Conservation (phyloP, 2,329 filamentous ascomycete genomes). For the Neonectria faginata region DNA sequence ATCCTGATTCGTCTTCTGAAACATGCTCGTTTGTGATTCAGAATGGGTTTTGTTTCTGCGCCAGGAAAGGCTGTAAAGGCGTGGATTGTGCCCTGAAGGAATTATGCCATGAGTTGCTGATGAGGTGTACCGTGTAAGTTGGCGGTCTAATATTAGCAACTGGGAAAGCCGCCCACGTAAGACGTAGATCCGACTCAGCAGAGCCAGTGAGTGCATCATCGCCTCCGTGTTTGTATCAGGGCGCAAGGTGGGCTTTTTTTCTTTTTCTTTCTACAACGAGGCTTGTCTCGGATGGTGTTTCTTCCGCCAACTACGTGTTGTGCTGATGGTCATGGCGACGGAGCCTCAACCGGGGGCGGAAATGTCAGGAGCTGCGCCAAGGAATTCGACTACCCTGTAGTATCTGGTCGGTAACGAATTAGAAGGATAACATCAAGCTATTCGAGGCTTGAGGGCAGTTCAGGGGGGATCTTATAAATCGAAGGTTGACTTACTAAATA, state of each 20-base stretch:
- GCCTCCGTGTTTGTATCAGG: neutral
- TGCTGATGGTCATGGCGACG: neutral
- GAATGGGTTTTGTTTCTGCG: neutral
- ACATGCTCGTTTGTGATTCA: slow-evolving; percentile 10
- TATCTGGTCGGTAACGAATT: neutral
- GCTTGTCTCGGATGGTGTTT: slow-evolving; percentile 18
- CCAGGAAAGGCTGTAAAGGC: neutral
- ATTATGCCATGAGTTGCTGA: neutral
- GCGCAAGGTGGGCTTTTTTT: neutral
- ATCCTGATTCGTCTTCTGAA: neutral
- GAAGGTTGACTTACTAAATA: neutral
- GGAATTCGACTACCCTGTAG: neutral
- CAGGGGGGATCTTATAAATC: neutral
- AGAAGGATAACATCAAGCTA: neutral
- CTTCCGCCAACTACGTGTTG: slow-evolving; percentile 20
- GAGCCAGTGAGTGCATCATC: neutral
- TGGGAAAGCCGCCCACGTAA: neutral
- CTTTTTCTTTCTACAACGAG: neutral
- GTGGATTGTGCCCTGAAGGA: too few species aligned
- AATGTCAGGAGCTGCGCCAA: slow-evolving; percentile 7
- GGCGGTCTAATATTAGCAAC: neutral
- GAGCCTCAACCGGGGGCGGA: neutral
- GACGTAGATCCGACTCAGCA: neutral
- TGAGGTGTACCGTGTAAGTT: neutral
- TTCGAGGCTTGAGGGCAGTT: neutral